phyloP scores from a whole-genome alignment of 495 filamentous ascomycete species.

The Hyaloscypha finlandica region DNA sequence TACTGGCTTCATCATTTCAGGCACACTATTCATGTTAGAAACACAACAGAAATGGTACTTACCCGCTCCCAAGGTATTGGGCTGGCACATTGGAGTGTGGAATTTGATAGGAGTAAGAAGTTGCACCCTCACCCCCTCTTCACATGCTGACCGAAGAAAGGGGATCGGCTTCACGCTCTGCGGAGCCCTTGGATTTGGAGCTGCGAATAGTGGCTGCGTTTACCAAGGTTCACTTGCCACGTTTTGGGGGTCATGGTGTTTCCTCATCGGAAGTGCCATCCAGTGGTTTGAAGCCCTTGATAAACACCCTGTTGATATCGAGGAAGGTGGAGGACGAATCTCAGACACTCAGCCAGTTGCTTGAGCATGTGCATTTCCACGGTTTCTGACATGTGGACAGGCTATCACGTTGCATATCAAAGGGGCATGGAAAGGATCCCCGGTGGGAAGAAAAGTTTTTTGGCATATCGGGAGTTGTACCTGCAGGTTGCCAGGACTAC shows the following conservation, averaged over 20 bases:
- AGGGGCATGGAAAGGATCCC: background rate
- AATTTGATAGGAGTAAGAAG: constrained; percentile 41
- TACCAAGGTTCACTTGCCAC: constrained; percentile 61
- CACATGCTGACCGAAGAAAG: background rate
- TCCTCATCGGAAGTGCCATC: constrained; percentile 63
- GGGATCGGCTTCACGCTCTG: constrained; percentile 70
- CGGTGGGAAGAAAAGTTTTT: background rate
- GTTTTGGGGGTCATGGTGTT: constrained; percentile 72
- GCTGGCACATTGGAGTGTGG: constrained; percentile 52
- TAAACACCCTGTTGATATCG: constrained; percentile 58
- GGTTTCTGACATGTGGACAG: background rate
- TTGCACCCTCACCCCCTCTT: background rate
- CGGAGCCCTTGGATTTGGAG: constrained; percentile 62
- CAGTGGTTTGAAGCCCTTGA: constrained; percentile 67
- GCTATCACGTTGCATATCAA: background rate
- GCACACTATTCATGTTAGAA: constrained; percentile 66
- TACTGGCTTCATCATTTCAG: constrained; percentile 61
- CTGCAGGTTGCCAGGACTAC: background rate
- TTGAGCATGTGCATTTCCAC: constrained; percentile 5
- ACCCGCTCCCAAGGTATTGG: constrained; percentile 58
- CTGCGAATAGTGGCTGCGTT: constrained; percentile 46
- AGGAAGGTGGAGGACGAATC: constrained; percentile 20
- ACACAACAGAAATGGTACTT: constrained; percentile 67
- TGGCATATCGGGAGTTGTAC: background rate
- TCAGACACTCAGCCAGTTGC: constrained; percentile 16